Conservation (phyloP, 2,329 filamentous ascomycete genomes). For the Neoascochyta sp. region DNA sequence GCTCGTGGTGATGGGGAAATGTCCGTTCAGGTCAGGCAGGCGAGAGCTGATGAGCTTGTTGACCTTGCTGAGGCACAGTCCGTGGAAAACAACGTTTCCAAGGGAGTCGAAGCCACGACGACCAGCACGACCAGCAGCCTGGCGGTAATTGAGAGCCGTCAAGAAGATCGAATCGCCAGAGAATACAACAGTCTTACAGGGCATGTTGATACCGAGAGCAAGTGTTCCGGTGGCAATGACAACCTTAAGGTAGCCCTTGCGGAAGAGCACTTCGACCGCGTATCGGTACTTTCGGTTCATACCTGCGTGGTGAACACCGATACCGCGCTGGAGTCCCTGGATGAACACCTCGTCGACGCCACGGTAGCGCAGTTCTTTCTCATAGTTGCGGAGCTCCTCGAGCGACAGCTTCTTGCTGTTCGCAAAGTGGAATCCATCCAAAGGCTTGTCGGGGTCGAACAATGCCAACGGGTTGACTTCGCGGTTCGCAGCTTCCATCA, state of each 20-base stretch:
- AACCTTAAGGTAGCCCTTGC: slow-evolving; percentile 65
- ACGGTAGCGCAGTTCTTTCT: slow-evolving; percentile 51
- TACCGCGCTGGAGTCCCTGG: slow-evolving; percentile 60
- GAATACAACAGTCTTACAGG: slow-evolving; percentile 78
- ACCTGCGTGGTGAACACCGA: slow-evolving; percentile 75
- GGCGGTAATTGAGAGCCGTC: slow-evolving; percentile 71
- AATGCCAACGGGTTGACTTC: slow-evolving; percentile 57
- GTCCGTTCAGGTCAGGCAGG: slow-evolving; percentile 69
- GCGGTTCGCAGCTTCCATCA: slow-evolving; percentile 54
- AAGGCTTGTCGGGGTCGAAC: slow-evolving; percentile 64
- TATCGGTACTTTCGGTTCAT: slow-evolving; percentile 76
- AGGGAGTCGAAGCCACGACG: slow-evolving; percentile 76
- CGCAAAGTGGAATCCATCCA: slow-evolving; percentile 64
- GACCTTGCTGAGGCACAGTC: slow-evolving; percentile 58
- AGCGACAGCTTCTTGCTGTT: slow-evolving; percentile 56
- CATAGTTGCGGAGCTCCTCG: slow-evolving; percentile 57
- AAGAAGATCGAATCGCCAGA: slow-evolving; percentile 68
- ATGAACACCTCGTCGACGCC: slow-evolving; percentile 54
- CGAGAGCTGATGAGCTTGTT: slow-evolving; percentile 68
- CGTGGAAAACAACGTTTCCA: slow-evolving; percentile 76
- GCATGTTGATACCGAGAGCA: slow-evolving; percentile 68
- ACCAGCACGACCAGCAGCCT: slow-evolving; percentile 73
- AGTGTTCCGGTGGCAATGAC: slow-evolving; percentile 73
- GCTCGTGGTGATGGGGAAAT: slow-evolving; percentile 74
- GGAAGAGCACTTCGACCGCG: slow-evolving; percentile 68